phyloP scores from a whole-genome alignment of 2,329 filamentous ascomycete species.

The Orbilia javanica region DNA sequence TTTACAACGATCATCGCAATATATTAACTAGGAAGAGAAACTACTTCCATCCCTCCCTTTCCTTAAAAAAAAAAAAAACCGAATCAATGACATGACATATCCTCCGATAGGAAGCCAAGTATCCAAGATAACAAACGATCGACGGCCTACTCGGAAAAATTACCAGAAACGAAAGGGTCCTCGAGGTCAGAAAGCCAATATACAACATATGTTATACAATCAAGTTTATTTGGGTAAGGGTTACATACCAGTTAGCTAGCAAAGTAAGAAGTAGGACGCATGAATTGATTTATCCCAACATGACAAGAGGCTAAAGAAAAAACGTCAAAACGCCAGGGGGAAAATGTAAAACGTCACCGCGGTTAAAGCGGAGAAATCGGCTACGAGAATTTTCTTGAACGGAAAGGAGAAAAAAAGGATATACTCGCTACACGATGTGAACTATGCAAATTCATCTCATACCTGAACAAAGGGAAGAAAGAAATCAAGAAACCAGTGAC shows the following conservation, averaged over 20 bases:
- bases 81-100: neutral
- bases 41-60: neutral
- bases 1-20: neutral
- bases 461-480: neutral
- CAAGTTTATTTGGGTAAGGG: no score
- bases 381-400: neutral
- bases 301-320: no score
- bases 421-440: neutral
- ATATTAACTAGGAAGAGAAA: neutral
- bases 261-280: neutral
- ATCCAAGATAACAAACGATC: neutral
- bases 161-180: neutral
- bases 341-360: neutral
- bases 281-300: no score
- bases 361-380: constrained; percentile 3
- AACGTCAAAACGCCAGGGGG: no score
- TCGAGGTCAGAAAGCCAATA: no score
- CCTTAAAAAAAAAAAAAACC: neutral
- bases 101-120: constrained; percentile 4
- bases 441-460: no score
- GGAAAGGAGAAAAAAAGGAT: neutral
- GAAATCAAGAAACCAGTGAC: neutral
- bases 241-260: neutral
- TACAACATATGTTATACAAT: no score
- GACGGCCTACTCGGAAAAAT: neutral